A percentile compares a stretch with the other conserved stretches of the same genome.
phyloP scores from a whole-genome alignment of 331 rosid genomes.

The Acacia pycnantha region DNA sequence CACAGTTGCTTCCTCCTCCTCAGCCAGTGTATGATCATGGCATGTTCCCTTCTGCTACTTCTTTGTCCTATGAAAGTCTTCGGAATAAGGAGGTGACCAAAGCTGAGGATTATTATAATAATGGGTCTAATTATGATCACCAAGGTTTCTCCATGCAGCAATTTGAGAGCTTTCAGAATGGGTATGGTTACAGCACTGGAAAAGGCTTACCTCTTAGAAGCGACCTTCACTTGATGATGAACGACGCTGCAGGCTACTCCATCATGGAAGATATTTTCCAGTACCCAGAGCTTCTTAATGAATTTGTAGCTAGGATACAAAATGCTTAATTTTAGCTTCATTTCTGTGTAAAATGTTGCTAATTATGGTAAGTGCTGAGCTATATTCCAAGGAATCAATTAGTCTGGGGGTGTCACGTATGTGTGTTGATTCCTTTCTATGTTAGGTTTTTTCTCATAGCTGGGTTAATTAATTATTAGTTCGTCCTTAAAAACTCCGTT shows the following conservation, averaged over 20 bases:
- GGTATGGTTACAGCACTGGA: constrained; percentile 10
- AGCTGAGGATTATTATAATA: constrained; percentile 16
- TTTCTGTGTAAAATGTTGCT: neutral
- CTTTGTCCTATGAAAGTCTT: neutral
- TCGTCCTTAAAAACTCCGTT: neutral
- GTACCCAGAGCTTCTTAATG: constrained; percentile 46
- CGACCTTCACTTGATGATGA: constrained; percentile 31
- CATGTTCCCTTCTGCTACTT: neutral
- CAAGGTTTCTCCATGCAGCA: constrained; percentile 30
- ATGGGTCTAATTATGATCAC: constrained; percentile 22
- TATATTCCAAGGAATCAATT: neutral
- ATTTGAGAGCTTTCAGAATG: constrained; percentile 19
- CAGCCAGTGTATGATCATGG: constrained; percentile 17
- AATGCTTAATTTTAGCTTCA: constrained; percentile 25
- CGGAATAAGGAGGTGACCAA: neutral
- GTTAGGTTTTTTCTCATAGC: constrained; percentile 10
- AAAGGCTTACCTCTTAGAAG: constrained; percentile 19
- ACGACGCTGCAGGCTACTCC: constrained; percentile 16
- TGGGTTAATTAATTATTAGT: neutral
- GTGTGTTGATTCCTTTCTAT: neutral
- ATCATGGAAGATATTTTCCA: constrained; percentile 47
- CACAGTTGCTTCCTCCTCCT: constrained; percentile 3
- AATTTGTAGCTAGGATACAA: constrained; percentile 51
- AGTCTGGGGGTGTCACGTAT: neutral
- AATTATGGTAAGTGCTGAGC: neutral